phyloP scores from a whole-genome alignment of 257 asterid genomes.

The Solanum chilense region DNA sequence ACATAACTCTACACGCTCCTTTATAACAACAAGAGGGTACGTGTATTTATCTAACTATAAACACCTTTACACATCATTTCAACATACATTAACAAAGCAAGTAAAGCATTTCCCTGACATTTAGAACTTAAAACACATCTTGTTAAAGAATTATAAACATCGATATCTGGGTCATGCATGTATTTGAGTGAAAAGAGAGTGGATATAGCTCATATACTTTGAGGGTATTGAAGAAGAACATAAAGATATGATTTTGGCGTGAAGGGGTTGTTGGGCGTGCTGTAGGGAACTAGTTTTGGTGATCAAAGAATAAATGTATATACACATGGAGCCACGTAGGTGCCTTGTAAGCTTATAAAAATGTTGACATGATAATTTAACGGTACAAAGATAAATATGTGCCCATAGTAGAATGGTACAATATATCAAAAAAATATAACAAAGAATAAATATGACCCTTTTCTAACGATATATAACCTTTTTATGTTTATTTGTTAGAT shows the following conservation, averaged over 20 bases:
- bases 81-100: conserved; percentile 8
- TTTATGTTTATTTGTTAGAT: too few relatives aligned
- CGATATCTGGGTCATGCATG: conserved; percentile 6
- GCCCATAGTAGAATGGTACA: too few relatives aligned
- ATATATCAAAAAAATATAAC: too few relatives aligned
- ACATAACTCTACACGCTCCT: conserved; percentile 18
- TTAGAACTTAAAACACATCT: conserved; percentile 6
- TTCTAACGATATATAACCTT: too few relatives aligned
- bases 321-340: too few relatives aligned
- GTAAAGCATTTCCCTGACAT: neutral
- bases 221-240: conserved; percentile 12
- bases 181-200: conserved; percentile 13
- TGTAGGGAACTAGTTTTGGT: conserved; percentile 17
- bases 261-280: conserved; percentile 16
- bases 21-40: conserved; percentile 27
- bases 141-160: conserved; percentile 11
- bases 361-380: too few relatives aligned
- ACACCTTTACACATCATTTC: conserved; percentile 16
- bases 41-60: conserved; percentile 22
- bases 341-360: too few relatives aligned
- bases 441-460: too few relatives aligned
- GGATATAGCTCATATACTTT: conserved; percentile 14
- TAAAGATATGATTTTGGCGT: conserved; percentile 15
- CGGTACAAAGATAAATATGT: too few relatives aligned
- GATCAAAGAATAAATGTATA: neutral